Evolutionary conservation across 176 grass and related monocot species (phyloP), one percentile per base, ranked within the genome.

Genomic region (Avena eriantha): DNA sequence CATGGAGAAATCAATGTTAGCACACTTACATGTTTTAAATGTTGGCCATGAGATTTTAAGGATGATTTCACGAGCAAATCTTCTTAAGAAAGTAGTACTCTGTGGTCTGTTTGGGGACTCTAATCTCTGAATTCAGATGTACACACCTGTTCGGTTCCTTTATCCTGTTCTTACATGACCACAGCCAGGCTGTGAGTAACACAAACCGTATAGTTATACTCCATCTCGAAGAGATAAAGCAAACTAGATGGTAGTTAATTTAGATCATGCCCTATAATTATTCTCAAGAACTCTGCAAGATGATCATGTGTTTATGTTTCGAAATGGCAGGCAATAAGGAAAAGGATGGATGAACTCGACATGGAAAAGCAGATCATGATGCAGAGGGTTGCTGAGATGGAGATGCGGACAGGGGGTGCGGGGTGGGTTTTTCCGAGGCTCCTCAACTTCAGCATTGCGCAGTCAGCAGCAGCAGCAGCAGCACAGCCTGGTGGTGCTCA

Each of bases 321-420:
- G 19, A 45, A 84, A 87, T 82, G 76, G 19, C 66, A 95, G 93
- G 88, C 54, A 29, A 93, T 95, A 56, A 98, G 86, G 86, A 80
- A 95, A 73, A 91, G 75, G 17, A 80, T 85, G 46, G 92, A 96
- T 26, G 79, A 92, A 43, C 80, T 96, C 64, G 83, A 82, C 8
- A 83, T 70, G 71, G 93, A 96, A 76, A 49, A 91, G 49, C 82
- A 88, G 60, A 21, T 82, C 16, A 76, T 94, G 31, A 96, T 56
- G 80, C 86, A 90, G 51, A 98, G 50, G 86, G 69, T 98, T 23
- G 77, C 61, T 17, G 88, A 96, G 82, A 82, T 98, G 23, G 96
- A 98, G 84, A 85, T 12, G 58, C 86, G 86, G 35, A 34, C 73
- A 10, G 17, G 49, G 73, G 4, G 57, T 29, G 73, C 76, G 79